These are phyloP conservation scores for Elongisporangium senticosum DNA, from an alignment of 352 stramenopile species.

Conservation along the genomic window DNA sequence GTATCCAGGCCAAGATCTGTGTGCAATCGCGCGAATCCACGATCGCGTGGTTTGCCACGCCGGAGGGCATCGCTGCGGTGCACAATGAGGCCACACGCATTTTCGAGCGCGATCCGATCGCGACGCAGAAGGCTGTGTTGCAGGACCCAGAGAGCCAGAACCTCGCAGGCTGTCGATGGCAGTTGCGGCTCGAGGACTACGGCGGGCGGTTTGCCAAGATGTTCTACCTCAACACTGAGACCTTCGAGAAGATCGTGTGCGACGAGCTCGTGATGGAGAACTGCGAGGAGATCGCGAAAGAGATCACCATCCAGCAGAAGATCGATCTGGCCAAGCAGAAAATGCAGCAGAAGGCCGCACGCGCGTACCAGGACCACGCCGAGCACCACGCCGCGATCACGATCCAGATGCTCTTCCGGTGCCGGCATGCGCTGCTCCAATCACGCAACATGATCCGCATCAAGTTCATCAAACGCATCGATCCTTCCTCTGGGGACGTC, in stretches of 20 bases:
- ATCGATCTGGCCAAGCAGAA: slow-evolving; percentile 37
- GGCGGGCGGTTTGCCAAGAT: slow-evolving; percentile 50
- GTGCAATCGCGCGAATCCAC: slow-evolving; percentile 40
- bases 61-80: slow-evolving; percentile 21
- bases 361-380: slow-evolving; percentile 23
- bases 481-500: slow-evolving; percentile 36
- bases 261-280: slow-evolving; percentile 64
- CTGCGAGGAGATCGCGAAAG: slow-evolving; percentile 47
- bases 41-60: slow-evolving; percentile 33
- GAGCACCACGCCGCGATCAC: slow-evolving; percentile 33
- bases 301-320: slow-evolving; percentile 46
- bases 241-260: slow-evolving; percentile 62
- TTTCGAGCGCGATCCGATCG: slow-evolving; percentile 47
- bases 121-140: slow-evolving; percentile 35
- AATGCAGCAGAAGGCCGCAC: slow-evolving; percentile 17
- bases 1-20: slow-evolving; percentile 34
- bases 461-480: slow-evolving; percentile 53
- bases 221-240: slow-evolving; percentile 60
- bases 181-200: slow-evolving; percentile 51
- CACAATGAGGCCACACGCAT: slow-evolving; percentile 35
- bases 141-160: slow-evolving; percentile 23
- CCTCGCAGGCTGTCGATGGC: slow-evolving; percentile 43
- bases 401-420: slow-evolving; percentile 65
- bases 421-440: slow-evolving; percentile 34
- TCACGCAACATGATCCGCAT: slow-evolving; percentile 44